phyloP scores from a whole-genome alignment of 2,329 filamentous ascomycete species.

The Aspergillus sp. region DNA sequence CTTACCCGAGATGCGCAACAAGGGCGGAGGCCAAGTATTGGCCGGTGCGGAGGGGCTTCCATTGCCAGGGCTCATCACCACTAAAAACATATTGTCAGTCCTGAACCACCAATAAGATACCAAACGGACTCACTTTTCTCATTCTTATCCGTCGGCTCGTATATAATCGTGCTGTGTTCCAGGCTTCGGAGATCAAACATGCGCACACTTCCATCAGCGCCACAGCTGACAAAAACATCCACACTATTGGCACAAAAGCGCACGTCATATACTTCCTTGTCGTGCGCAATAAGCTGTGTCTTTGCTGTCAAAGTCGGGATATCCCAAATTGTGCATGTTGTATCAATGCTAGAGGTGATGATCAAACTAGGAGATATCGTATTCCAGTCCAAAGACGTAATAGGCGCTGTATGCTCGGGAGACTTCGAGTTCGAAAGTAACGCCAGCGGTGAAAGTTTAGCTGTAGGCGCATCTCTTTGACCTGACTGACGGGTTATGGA shows the following conservation, averaged over 20 bases:
- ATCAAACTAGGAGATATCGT: slow-evolving; percentile 94
- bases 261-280: slow-evolving; percentile 98
- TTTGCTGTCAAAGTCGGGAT: slow-evolving; percentile 97
- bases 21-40: slow-evolving; percentile 59
- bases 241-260: slow-evolving; percentile 97
- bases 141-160: slow-evolving; percentile 90
- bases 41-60: slow-evolving; percentile 73
- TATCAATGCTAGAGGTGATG: slow-evolving; percentile 98
- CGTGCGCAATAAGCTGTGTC: slow-evolving; percentile 96
- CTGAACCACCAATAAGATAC: background rate
- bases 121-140: slow-evolving; percentile 55
- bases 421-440: slow-evolving; percentile 97
- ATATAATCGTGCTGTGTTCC: slow-evolving; percentile 98
- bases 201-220: slow-evolving; percentile 92
- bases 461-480: slow-evolving; percentile 61
- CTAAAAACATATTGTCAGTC: background rate
- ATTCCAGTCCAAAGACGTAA: slow-evolving; percentile 98
- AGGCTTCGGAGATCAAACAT: slow-evolving; percentile 98
- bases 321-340: slow-evolving; percentile 99
- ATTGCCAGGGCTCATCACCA: slow-evolving; percentile 51
- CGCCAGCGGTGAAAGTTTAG: slow-evolving; percentile 87
- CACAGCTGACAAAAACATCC: slow-evolving; percentile 98
- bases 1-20: slow-evolving; percentile 45
- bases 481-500: slow-evolving; percentile 68
- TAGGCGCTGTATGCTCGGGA: slow-evolving; percentile 92